phyloP scores from a whole-genome alignment of 441 rosid species.

The Populus hybrid region DNA sequence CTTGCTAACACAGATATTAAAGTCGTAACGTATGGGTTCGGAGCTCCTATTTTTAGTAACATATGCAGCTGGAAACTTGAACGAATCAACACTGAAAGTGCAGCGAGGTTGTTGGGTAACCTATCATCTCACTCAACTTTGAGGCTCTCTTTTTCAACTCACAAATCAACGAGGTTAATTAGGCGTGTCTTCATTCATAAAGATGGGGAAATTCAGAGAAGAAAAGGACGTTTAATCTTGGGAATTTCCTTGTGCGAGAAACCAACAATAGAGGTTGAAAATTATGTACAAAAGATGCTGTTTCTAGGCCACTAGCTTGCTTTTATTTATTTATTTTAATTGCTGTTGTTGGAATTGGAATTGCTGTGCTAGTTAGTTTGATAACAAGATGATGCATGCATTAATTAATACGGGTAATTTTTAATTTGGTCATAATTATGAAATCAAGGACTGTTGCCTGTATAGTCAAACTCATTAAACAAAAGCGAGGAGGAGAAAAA shows the following conservation, averaged over 20 bases:
- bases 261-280: background rate
- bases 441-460: too few relatives aligned
- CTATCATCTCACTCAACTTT: background rate
- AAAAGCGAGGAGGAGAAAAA: too few relatives aligned
- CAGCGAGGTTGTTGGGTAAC: background rate
- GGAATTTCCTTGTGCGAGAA: background rate
- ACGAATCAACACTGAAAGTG: background rate
- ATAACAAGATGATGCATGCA: background rate
- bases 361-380: background rate
- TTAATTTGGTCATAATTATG: too few relatives aligned
- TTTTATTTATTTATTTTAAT: too few relatives aligned
- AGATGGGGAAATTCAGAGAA: background rate
- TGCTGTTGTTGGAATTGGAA: too few relatives aligned
- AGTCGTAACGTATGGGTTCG: constrained; percentile 7
- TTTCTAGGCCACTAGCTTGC: background rate
- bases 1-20: background rate
- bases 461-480: too few relatives aligned
- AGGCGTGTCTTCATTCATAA: background rate
- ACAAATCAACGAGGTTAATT: background rate
- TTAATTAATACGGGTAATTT: too few relatives aligned
- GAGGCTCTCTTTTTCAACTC: background rate
- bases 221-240: background rate
- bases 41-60: constrained; percentile 1
- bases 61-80: background rate
- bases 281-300: background rate